phyloP scores from a whole-genome alignment of 2,329 filamentous ascomycete species.

The Orbilia oligospora region DNA sequence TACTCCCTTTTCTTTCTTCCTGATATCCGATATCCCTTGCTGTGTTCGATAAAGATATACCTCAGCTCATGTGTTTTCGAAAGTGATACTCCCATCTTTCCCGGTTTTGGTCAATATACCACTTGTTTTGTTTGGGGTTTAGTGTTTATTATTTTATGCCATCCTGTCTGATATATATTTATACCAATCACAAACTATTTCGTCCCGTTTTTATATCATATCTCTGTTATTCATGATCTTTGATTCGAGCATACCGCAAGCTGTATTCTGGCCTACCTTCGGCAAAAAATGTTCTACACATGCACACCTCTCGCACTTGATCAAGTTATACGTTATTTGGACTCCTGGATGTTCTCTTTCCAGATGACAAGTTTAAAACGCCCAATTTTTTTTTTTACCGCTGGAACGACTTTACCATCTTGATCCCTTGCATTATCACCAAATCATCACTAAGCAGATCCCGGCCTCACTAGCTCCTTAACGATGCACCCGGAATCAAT shows the following conservation, averaged over 20 bases:
- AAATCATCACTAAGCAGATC: slow-evolving; percentile 35
- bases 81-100: slow-evolving; percentile 54
- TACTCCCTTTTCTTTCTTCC: slow-evolving; percentile 39
- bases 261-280: slow-evolving; percentile 9
- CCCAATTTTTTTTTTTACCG: slow-evolving; percentile 10
- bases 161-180: slow-evolving; percentile 39
- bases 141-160: slow-evolving; percentile 31
- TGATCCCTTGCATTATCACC: slow-evolving; percentile 47
- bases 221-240: slow-evolving; percentile 1
- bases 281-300: slow-evolving; percentile 15
- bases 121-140: slow-evolving; percentile 30
- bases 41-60: slow-evolving; percentile 55
- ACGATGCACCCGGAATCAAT: slow-evolving; percentile 31
- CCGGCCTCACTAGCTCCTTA: slow-evolving; percentile 1
- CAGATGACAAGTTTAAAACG: slow-evolving; percentile 1
- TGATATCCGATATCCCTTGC: slow-evolving; percentile 58
- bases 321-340: not conserved
- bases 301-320: not conserved
- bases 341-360: slow-evolving; percentile 16
- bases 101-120: slow-evolving; percentile 36
- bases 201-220: slow-evolving; percentile 5
- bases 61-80: slow-evolving; percentile 43
- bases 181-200: slow-evolving; percentile 53
- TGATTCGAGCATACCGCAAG: not conserved
- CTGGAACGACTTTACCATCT: slow-evolving; percentile 25